These are phyloP conservation scores for Chlamydomonas sp. DNA, from an alignment of 139 green algal species.

Conservation along the genomic window DNA sequence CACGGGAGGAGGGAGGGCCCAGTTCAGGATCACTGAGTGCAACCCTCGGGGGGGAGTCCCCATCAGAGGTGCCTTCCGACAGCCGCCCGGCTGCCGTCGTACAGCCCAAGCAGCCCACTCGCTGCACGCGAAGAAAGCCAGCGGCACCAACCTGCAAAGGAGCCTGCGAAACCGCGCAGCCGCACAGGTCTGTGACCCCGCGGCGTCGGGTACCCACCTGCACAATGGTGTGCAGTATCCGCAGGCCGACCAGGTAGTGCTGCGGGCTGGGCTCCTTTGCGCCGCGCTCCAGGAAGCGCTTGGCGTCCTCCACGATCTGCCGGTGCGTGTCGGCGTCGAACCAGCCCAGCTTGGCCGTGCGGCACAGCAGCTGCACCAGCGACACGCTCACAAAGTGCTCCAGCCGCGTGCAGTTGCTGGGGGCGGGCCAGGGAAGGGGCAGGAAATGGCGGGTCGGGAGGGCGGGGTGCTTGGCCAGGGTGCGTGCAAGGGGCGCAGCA, in stretches of 20 bases:
- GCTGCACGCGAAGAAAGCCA: too few relatives aligned
- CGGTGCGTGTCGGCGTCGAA: conserved; percentile 89
- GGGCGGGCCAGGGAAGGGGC: too few relatives aligned
- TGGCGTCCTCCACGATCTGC: conserved; percentile 89
- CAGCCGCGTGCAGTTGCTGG: conserved; percentile 76
- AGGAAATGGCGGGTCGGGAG: not conserved
- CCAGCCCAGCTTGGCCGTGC: conserved; percentile 96
- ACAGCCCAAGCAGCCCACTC: too few relatives aligned
- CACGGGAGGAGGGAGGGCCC: too few relatives aligned
- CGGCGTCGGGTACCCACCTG: conserved; percentile 57
- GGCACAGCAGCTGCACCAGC: conserved; percentile 86
- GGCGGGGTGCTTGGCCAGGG: not conserved
- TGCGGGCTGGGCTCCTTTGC: conserved; percentile 21
- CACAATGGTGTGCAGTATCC: conserved; percentile 91
- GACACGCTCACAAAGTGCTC: conserved; percentile 86
- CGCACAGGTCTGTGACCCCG: conserved; percentile 60
- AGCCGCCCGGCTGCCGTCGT: not conserved
- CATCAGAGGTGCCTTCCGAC: not conserved
- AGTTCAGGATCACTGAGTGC: too few relatives aligned
- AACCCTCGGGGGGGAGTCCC: too few relatives aligned
- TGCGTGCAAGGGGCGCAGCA: not conserved
- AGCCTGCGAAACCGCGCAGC: too few relatives aligned
- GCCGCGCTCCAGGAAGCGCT: conserved; percentile 49
- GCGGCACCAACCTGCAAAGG: too few relatives aligned
- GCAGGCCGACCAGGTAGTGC: conserved; percentile 93